phyloP scores from a whole-genome alignment of 2,329 filamentous ascomycete species.

The Cordyceps tenuipes region DNA sequence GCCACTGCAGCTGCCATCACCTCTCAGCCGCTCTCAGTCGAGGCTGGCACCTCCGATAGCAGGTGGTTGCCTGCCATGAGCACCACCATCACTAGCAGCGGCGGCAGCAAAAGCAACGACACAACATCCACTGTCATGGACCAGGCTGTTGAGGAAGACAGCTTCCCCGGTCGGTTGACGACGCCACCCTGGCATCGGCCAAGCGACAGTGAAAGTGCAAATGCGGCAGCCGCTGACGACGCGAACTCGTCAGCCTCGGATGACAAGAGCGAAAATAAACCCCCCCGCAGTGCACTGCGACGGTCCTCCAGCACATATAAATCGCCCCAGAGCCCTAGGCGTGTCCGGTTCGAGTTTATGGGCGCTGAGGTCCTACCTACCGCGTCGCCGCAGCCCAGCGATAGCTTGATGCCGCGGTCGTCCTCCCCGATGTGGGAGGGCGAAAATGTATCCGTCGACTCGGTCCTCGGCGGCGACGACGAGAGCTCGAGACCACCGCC shows the following conservation, averaged over 20 bases:
- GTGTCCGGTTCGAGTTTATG: constrained; percentile 54
- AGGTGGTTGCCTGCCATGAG: constrained; percentile 9
- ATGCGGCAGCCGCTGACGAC: constrained; percentile 7
- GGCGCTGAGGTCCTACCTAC: constrained; percentile 54
- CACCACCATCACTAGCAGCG: too few species aligned
- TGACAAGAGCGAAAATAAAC: constrained; percentile 41
- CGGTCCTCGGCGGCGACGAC: constrained; percentile 28
- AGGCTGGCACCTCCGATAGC: constrained; percentile 1
- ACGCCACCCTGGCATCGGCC: constrained; percentile 1
- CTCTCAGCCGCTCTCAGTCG: background rate
- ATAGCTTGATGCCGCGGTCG: constrained; percentile 23
- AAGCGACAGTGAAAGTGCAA: background rate
- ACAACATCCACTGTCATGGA: background rate
- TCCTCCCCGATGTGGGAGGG: constrained; percentile 19
- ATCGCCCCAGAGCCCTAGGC: constrained; percentile 45
- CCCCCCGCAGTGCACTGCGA: constrained; percentile 48
- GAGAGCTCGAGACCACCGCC: constrained; percentile 33
- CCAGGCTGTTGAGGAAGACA: background rate
- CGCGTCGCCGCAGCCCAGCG: constrained; percentile 39
- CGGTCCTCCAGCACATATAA: constrained; percentile 45
- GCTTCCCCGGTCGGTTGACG: constrained; percentile 5
- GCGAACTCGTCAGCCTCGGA: constrained; percentile 44
- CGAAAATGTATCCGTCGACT: constrained; percentile 21
- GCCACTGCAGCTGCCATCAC: background rate
- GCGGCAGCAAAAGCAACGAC: background rate